A percentile compares a stretch with the other conserved stretches of the same genome.
Evolutionary conservation across 495 filamentous ascomycete species (phyloP).

Genomic region (Lophiotrema nucula): DNA sequence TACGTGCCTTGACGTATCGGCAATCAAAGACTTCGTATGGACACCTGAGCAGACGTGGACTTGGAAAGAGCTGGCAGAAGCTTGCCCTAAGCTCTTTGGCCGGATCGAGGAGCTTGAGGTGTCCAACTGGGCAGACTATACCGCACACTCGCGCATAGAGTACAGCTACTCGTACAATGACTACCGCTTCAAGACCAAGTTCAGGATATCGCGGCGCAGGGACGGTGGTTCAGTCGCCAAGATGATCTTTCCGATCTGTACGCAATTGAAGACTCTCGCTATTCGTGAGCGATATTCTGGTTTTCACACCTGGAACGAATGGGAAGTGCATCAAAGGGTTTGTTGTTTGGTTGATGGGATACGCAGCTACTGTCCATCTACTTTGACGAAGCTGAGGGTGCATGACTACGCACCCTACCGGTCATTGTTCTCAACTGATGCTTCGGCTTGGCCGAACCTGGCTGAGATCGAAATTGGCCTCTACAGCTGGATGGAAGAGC

Average conservation of each 20-base stretch:
- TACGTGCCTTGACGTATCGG: slow-evolving; percentile 18
- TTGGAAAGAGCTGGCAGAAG: slow-evolving; percentile 23
- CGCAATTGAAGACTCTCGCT: slow-evolving; percentile 23
- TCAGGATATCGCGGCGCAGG: slow-evolving; percentile 25
- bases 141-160: slow-evolving; percentile 25
- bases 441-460: slow-evolving; percentile 13
- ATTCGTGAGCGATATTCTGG: slow-evolving; percentile 25
- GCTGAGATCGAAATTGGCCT: slow-evolving; percentile 19
- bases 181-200: slow-evolving; percentile 25
- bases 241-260: slow-evolving; percentile 26
- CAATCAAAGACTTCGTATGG: slow-evolving; percentile 33
- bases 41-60: slow-evolving; percentile 32
- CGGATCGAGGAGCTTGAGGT: slow-evolving; percentile 29
- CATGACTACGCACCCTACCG: slow-evolving; percentile 31
- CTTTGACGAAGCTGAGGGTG: slow-evolving; percentile 23
- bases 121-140: slow-evolving; percentile 29
- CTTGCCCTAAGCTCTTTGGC: slow-evolving; percentile 23
- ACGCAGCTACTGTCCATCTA: slow-evolving; percentile 18
- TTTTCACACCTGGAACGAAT: slow-evolving; percentile 30
- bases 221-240: slow-evolving; percentile 29
- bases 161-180: slow-evolving; percentile 31
- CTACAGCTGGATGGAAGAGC: slow-evolving; percentile 28
- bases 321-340: slow-evolving; percentile 28
- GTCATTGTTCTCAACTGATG: slow-evolving; percentile 23
- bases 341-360: slow-evolving; percentile 30